These are phyloP conservation scores for Micromonas commoda DNA, from an alignment of 139 green algal genomes.

Conservation along the genomic window DNA sequence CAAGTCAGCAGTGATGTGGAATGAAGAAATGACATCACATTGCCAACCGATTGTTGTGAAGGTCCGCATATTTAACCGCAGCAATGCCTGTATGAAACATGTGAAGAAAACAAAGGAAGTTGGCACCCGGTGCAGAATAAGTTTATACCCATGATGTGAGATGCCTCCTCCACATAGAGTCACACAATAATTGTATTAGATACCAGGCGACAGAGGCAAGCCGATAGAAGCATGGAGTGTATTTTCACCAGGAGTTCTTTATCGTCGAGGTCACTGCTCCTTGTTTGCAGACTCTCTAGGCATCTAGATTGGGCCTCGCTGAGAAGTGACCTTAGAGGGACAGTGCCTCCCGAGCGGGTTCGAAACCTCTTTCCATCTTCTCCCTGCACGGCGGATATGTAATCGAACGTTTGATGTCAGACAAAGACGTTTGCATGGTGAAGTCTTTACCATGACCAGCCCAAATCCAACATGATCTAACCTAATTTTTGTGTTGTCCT, in stretches of 20 bases:
- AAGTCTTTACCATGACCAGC: constrained; percentile 73
- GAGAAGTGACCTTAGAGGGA: constrained; percentile 90
- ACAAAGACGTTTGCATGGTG: no score
- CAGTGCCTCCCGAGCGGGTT: constrained; percentile 56
- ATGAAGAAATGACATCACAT: neutral
- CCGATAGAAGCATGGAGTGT: neutral
- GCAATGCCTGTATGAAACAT: no score
- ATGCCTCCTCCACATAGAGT: neutral
- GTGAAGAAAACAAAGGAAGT: no score
- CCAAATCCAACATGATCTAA: constrained; percentile 93
- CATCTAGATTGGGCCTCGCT: constrained; percentile 69
- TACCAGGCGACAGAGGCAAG: no score
- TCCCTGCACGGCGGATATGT: no score
- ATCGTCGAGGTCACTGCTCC: neutral
- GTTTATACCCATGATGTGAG: constrained; percentile 71
- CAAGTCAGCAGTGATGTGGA: neutral
- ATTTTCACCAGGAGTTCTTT: neutral
- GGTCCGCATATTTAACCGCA: constrained; percentile 96
- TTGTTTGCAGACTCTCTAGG: constrained; percentile 24
- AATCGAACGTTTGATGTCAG: no score
- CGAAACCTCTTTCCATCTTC: constrained; percentile 90
- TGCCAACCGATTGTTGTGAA: constrained; percentile 87
- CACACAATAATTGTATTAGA: no score
- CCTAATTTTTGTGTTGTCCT: neutral
- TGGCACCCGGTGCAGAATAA: no score